Base-by-base conservation (phyloP, 805 yeast species). In the Candida silvatica region DNA sequence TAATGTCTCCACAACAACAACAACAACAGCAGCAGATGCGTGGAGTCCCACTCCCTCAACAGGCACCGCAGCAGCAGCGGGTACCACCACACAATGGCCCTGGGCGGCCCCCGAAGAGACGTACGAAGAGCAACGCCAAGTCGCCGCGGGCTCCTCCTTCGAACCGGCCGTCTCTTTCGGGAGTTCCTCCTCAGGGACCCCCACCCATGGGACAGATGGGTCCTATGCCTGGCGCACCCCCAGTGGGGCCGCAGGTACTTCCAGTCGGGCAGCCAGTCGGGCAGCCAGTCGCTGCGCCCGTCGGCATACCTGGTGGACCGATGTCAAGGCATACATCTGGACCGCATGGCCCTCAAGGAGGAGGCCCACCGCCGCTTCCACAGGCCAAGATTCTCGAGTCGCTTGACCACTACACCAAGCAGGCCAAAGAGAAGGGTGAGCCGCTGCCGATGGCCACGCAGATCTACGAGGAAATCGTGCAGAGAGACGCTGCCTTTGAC, bases 381-480 rank as follows among this genome's bases (percentile, higher is more conserved):
- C n/a, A n/a, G n/a, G n/a, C 29, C 6, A 28, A 14, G 5, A 15
- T 52, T 4, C 53, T 51, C 6, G 40, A 36, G 2, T 46, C 38
- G 23, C 16, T 63, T 2, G 60, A 63, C 25, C 66, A 66, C 39
- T 80, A 87, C 88, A 74, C 84, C 1, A 66, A 67, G 12, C 61
- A 59, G 27, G 47, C 69, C 19, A 46, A 23, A 8, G 41, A 41
- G 14, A 43, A 49, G 11, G 37, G 35, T 2, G 45, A 48, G 27
- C 54, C 56, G 7, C 59, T 64, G 2, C 67, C 75, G 0, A 38
- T 59, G 3, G 79, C 77, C 39, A 58, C 74, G 9, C 23, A 17
- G 17, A 42, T 77, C 12, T 82, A 80, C 49, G 92, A 82, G 47
- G 72, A 70, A 44, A 51, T 72, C 6, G 59, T 67, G 4, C 49